A percentile compares a stretch with the other conserved stretches of the same genome.
Evolutionary conservation across 177 flowering plant species (phyloP).

Genomic region (Vitis hybrid): DNA sequence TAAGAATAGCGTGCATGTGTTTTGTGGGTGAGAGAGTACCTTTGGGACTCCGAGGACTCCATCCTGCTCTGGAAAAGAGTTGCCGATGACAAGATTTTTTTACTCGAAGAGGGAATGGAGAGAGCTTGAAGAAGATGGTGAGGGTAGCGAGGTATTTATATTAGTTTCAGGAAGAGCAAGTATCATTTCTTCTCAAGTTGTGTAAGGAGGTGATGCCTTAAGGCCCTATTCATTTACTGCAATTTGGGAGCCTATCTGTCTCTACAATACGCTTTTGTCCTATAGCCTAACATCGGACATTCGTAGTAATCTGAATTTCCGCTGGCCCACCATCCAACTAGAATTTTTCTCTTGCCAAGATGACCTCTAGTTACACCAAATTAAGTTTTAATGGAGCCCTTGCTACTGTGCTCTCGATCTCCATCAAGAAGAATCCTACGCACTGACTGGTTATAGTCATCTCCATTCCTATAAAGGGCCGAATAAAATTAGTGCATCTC

Average conservation of each 20-base stretch:
- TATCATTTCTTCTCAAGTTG: background rate
- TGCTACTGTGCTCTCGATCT: too few relatives aligned
- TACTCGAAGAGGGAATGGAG: background rate
- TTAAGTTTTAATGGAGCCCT: too few relatives aligned
- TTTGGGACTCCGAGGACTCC: conserved; percentile 43
- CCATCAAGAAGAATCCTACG: too few relatives aligned
- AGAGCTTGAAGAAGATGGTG: conserved; percentile 4
- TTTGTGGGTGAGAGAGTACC: conserved; percentile 25
- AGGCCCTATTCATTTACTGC: background rate
- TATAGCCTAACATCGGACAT: background rate
- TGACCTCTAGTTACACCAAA: too few relatives aligned
- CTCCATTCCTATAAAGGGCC: too few relatives aligned
- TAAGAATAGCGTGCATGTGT: background rate
- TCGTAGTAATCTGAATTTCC: background rate
- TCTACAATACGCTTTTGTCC: background rate
- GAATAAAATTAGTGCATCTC: too few relatives aligned
- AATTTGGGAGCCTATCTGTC: background rate
- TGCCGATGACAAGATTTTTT: background rate
- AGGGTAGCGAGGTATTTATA: conserved; percentile 7
- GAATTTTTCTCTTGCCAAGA: background rate
- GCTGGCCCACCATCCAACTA: conserved; percentile 1
- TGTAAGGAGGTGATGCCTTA: background rate
- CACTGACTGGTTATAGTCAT: too few relatives aligned
- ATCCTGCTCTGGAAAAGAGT: conserved; percentile 16
- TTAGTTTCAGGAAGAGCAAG: background rate